phyloP scores from a whole-genome alignment of 2,329 filamentous ascomycete species.

The Hypoxylon sp. region DNA sequence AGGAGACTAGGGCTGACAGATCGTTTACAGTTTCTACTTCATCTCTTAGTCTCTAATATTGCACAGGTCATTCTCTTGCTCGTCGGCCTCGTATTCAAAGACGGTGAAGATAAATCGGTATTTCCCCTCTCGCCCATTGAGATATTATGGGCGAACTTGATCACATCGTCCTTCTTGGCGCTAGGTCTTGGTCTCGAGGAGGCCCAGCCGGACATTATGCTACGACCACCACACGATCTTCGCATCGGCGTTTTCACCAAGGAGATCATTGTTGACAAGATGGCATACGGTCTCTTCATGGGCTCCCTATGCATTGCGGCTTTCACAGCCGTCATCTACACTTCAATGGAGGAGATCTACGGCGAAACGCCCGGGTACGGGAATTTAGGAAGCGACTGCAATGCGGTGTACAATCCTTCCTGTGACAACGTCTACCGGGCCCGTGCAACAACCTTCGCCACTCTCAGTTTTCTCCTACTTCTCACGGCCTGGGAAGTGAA shows the following conservation, averaged over 20 bases:
- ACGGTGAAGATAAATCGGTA: constrained; percentile 68
- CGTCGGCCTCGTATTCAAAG: constrained; percentile 77
- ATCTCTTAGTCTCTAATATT: constrained; percentile 77
- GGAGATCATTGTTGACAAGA: constrained; percentile 75
- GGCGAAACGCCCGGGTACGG: constrained; percentile 48
- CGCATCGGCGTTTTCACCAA: constrained; percentile 71
- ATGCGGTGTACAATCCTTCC: constrained; percentile 61
- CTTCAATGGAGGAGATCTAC: constrained; percentile 57
- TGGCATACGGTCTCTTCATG: constrained; percentile 74
- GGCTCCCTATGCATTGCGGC: constrained; percentile 70
- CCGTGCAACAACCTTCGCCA: constrained; percentile 76
- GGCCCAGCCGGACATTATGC: constrained; percentile 75
- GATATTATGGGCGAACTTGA: constrained; percentile 82
- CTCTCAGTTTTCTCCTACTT: constrained; percentile 75
- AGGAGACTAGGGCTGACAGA: constrained; percentile 38
- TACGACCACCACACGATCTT: constrained; percentile 72
- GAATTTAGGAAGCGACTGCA: constrained; percentile 68
- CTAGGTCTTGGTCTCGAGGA: constrained; percentile 79
- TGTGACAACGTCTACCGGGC: constrained; percentile 73
- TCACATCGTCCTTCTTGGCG: constrained; percentile 78
- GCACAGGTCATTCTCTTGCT: constrained; percentile 77
- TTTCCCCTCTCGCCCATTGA: constrained; percentile 79
- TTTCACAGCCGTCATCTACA: constrained; percentile 71
- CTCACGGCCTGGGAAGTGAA: constrained; percentile 81
- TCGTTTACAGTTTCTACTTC: constrained; percentile 66